Conservation (phyloP, 225 moss, liverwort and hornwort species). For the Climacium dendroides region DNA sequence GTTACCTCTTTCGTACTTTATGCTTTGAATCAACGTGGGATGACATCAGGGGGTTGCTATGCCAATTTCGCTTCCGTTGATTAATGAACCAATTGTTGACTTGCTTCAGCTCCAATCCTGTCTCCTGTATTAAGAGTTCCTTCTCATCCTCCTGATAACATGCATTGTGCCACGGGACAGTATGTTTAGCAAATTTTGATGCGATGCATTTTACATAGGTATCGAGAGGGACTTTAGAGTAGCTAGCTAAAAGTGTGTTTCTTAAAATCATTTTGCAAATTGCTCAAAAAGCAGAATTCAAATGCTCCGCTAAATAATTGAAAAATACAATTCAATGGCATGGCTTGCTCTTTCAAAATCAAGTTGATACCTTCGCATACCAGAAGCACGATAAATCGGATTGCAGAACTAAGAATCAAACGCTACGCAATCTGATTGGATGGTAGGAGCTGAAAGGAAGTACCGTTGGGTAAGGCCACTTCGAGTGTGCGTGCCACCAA, state of each 20-base stretch:
- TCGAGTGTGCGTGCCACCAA: slow-evolving; percentile 61
- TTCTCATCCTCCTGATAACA: slow-evolving; percentile 73
- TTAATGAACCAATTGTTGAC: slow-evolving; percentile 96
- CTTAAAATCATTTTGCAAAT: neutral
- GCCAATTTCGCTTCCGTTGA: slow-evolving; percentile 86
- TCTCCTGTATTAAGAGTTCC: slow-evolving; percentile 59
- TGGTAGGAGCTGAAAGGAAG: neutral
- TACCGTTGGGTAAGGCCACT: slow-evolving; percentile 94
- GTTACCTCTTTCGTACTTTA: slow-evolving; percentile 43
- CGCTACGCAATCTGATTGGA: neutral
- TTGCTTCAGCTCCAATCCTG: slow-evolving; percentile 82
- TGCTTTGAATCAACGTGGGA: slow-evolving; percentile 25
- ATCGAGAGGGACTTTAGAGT: neutral
- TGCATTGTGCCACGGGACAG: neutral
- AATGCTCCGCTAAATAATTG: neutral
- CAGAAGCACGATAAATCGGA: neutral
- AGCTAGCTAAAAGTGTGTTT: neutral
- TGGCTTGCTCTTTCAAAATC: neutral
- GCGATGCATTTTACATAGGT: neutral
- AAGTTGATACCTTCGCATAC: neutral
- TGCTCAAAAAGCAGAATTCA: neutral
- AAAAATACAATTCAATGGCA: neutral
- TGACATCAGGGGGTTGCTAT: slow-evolving; percentile 33
- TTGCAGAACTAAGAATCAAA: neutral
- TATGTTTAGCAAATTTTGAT: neutral